Percentiles rank a stretch among this genome's conserved stretches.
Conservation (phyloP, 1,284 basidiomycete species). For the Ustilago sp. region DNA sequence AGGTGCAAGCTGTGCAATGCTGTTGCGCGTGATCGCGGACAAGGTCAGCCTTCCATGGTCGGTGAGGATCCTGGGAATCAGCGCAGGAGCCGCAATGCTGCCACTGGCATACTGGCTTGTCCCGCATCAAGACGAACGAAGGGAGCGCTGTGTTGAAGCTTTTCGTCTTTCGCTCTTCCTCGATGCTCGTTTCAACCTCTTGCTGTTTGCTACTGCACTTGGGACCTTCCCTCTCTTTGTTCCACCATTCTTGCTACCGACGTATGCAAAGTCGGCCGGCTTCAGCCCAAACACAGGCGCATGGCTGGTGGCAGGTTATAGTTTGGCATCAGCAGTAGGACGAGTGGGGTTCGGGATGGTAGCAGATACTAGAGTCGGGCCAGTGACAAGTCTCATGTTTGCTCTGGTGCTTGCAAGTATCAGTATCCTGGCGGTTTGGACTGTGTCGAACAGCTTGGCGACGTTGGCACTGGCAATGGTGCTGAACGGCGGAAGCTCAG, state of each 20-base stretch:
- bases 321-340: slow-evolving; percentile 49
- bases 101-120: slow-evolving; percentile 44
- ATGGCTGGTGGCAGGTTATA: slow-evolving; percentile 57
- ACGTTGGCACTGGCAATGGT: slow-evolving; percentile 49
- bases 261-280: slow-evolving; percentile 66
- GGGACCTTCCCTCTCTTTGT: slow-evolving; percentile 69
- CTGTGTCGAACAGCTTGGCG: slow-evolving; percentile 34
- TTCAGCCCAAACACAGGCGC: slow-evolving; percentile 59
- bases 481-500: slow-evolving; percentile 50
- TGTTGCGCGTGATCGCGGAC: slow-evolving; percentile 51
- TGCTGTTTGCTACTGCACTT: slow-evolving; percentile 65
- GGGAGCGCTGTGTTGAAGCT: slow-evolving; percentile 22
- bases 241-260: slow-evolving; percentile 69
- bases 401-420: slow-evolving; percentile 39
- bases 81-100: slow-evolving; percentile 20
- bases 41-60: slow-evolving; percentile 59
- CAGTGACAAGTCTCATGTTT: slow-evolving; percentile 46
- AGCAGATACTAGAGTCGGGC: slow-evolving; percentile 49
- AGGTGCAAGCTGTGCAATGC: slow-evolving; percentile 65
- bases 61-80: slow-evolving; percentile 53
- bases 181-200: slow-evolving; percentile 61
- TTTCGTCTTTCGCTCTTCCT: slow-evolving; percentile 59
- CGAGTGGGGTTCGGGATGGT: slow-evolving; percentile 51
- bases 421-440: slow-evolving; percentile 53
- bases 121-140: slow-evolving; percentile 26